Evolutionary conservation across 1,284 basidiomycete species (phyloP), one percentile per base, ranked within the genome.

Genomic region (Porogramme epimiltina): DNA sequence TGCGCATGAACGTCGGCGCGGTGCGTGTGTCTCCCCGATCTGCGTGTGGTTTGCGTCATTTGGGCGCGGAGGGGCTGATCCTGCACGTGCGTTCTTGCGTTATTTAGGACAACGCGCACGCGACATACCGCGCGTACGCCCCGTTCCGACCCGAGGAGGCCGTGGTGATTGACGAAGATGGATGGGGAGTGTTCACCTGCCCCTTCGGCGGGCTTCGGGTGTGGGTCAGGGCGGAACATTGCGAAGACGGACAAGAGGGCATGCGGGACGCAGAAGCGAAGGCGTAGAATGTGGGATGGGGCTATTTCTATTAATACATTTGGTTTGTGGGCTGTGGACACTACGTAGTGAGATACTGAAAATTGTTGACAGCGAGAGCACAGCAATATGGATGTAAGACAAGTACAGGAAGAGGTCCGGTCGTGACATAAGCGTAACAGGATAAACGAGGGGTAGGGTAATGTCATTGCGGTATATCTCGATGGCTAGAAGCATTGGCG

Each of bases 1-100:
- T 86, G 55, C 79, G 79, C 61, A 87, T 87, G 84, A 79, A 82
- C 60, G 78, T 86, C 61, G 84, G 84, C 52, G 61, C 61, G 53
- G 85, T 87, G 45, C 58, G 82, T 76, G 19, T n/a, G n/a, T n/a
- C n/a, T n/a, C n/a, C n/a, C n/a, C n/a, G n/a, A 31, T 31, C 28
- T 31, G 28, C 28, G 28, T 44, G n/a, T 31, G 19, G 28, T 31
- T 6, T 31, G 28, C 28, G 28, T 31, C 13, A 6, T 31, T 31
- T 13, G 28, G 13, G 6, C 8, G 28, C 28, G 28, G 28, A n/a
- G n/a, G 18, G 18, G 5, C 34, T 37, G 34, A 37, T 16, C 28
- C 13, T 13, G 6, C 13, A 6, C 28, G 38, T 20, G 22, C 42
- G 47, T 23, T 45, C 20, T 33, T 39, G 36, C 16, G 40, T 42